These are phyloP conservation scores for Ambrosia artemisiifolia DNA, from an alignment of 129 eudicot genomes.

Conservation along the genomic window DNA sequence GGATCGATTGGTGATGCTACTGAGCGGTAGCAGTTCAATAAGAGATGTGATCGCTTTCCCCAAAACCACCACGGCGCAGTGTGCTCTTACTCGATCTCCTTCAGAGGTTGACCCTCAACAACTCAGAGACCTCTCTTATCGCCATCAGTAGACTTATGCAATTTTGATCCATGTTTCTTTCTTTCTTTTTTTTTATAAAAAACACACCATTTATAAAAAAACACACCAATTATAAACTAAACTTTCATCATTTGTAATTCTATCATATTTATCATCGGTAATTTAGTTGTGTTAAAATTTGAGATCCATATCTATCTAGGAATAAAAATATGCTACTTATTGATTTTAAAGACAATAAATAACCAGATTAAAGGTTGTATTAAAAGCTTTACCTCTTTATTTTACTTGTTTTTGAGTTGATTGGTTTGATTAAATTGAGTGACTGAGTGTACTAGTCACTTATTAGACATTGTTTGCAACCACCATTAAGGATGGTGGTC, in stretches of 20 bases:
- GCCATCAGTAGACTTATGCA: constrained; percentile 9
- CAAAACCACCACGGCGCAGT: constrained; percentile 88
- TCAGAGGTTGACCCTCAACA: constrained; percentile 93
- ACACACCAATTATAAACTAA: neutral
- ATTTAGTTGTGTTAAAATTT: neutral
- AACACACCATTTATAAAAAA: neutral
- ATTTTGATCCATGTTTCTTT: neutral
- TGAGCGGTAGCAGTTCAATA: constrained; percentile 78
- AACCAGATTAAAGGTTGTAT: neutral
- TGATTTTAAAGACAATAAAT: neutral
- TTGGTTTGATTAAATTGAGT: neutral
- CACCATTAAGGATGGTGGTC: neutral
- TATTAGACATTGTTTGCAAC: neutral
- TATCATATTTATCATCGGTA: neutral
- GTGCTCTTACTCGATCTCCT: constrained; percentile 96
- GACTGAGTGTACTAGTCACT: neutral
- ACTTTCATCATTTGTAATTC: neutral
- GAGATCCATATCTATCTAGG: neutral
- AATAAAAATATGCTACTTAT: neutral
- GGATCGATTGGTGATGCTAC: constrained; percentile 89
- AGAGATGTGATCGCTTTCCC: constrained; percentile 96
- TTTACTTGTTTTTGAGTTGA: neutral
- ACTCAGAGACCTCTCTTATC: constrained; percentile 64
- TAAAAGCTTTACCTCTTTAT: neutral
- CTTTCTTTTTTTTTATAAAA: neutral